Percentiles rank a stretch among this genome's conserved stretches.
phyloP scores from a whole-genome alignment of 2,329 filamentous ascomycete genomes.

The Ilyonectria sp. region DNA sequence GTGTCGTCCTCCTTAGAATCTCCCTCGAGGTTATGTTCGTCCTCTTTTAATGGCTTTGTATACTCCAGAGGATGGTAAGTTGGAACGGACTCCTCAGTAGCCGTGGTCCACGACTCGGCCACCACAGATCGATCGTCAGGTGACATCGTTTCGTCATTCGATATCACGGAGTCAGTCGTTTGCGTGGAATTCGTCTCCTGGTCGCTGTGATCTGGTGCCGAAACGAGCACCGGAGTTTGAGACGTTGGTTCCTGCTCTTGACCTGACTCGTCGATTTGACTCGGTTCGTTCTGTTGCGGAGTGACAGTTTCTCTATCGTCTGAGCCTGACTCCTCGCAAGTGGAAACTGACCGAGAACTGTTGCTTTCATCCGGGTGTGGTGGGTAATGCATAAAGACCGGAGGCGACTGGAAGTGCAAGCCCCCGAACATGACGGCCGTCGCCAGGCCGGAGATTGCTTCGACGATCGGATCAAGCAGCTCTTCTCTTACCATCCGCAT shows the following conservation, averaged over 20 bases:
- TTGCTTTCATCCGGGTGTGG: not conserved
- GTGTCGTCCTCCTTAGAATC: not conserved
- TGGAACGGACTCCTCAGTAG: not conserved
- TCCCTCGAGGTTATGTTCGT: not conserved
- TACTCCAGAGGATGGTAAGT: not conserved
- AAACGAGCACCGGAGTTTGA: not conserved
- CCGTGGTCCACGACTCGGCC: not conserved
- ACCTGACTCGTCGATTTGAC: not conserved
- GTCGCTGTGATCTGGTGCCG: not conserved
- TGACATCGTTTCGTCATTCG: not conserved
- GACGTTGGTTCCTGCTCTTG: not conserved
- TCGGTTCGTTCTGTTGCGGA: not conserved
- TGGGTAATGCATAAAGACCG: not conserved
- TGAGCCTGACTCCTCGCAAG: not conserved
- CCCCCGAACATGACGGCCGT: not conserved
- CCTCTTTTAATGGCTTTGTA: not conserved
- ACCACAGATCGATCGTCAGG: not conserved
- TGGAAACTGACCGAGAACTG: not conserved
- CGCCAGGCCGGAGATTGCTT: not conserved
- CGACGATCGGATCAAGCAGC: not conserved
- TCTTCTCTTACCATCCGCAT: not conserved
- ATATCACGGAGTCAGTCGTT: not conserved
- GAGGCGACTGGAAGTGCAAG: not conserved
- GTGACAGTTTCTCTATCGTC: not conserved
- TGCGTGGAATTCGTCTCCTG: not conserved